Base-by-base conservation (phyloP, 768 basidiomycete genomes). In the Phaeotremella fagi region DNA sequence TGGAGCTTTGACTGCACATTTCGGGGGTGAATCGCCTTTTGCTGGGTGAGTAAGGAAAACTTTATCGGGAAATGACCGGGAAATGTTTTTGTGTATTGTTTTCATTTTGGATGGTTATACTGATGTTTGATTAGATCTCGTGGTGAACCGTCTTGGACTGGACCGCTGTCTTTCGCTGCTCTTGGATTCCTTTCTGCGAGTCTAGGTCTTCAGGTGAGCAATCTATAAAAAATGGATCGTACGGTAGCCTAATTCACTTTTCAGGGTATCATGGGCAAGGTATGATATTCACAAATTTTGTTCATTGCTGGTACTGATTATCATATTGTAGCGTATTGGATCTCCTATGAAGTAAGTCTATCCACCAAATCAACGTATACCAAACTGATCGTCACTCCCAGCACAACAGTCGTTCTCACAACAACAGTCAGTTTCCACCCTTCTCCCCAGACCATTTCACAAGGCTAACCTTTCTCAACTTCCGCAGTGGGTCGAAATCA, bases 101-200 rank as follows among this genome's bases (percentile, higher is more conserved):
- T 15, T 9, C 3, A n/a, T n/a, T 12, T 82, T 0, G 74, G 44
- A 3, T 5, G n/a, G 4, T 26, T 20, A 2, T 43, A 15, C 33
- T 67, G 77, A 31, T 67, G 70, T n/a, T n/a, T n/a, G n/a, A n/a
- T n/a, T n/a, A n/a, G n/a, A n/a, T n/a, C n/a, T 4, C 79, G 87
- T 3, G 84, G 77, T 1, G 75, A 81, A 38, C 87, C 86, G 0
- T 80, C 84, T 0, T 92, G 90, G 90, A 79, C 77, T 2, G 83
- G 83, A 41, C 70, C 80, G 0, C 63, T 82, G 28, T 81, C 85
- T 1, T 88, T 85, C 65, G 83, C 85, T 12, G 79, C 82, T 9
- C 61, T 95, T 15, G 88, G 81, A 0, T 87, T 88, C 71, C 83
- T 90, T 73, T 89, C 87, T 58, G 85, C 85, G 26, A 78, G 76